phyloP scores from a whole-genome alignment of 139 green algal species.

The Edaphochlamys debaryana region DNA sequence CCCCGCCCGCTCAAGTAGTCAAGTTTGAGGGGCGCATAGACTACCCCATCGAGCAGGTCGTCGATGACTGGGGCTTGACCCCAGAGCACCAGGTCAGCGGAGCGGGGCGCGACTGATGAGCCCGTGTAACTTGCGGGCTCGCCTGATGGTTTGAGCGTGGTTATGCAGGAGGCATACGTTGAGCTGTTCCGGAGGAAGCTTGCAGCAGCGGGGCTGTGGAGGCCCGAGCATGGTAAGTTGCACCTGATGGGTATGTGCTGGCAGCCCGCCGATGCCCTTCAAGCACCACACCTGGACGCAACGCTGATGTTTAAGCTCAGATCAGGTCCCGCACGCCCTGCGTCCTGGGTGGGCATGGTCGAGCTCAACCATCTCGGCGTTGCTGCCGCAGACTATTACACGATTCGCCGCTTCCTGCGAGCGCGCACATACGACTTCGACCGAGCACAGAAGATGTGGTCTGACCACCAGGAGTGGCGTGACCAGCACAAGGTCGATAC shows the following conservation, averaged over 20 bases:
- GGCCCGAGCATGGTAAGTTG: constrained; percentile 46
- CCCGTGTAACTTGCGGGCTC: neutral
- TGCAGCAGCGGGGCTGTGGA: constrained; percentile 4
- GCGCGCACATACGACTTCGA: constrained; percentile 24
- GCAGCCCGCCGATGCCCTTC: too few species aligned
- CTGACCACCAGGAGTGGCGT: constrained; percentile 61
- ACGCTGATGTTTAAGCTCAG: neutral
- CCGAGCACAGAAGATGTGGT: constrained; percentile 55
- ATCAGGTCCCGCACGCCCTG: neutral
- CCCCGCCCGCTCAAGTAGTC: constrained; percentile 6
- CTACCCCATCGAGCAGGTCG: constrained; percentile 43
- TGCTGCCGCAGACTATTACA: constrained; percentile 11
- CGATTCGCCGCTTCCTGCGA: constrained; percentile 24
- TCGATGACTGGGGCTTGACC: constrained; percentile 62
- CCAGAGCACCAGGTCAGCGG: constrained; percentile 48
- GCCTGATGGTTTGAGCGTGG: too few species aligned
- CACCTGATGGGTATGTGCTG: too few species aligned
- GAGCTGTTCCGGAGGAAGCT: constrained; percentile 52
- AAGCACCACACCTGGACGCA: neutral
- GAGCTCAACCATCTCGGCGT: too few species aligned
- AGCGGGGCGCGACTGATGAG: too few species aligned
- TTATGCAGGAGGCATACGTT: constrained; percentile 49
- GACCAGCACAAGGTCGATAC: constrained; percentile 72
- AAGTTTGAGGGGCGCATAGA: constrained; percentile 59
- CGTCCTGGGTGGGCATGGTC: too few species aligned